These are phyloP conservation scores for Aristolochia fimbriata DNA, from an alignment of 164 flowering plant genomes.

Conservation along the genomic window DNA sequence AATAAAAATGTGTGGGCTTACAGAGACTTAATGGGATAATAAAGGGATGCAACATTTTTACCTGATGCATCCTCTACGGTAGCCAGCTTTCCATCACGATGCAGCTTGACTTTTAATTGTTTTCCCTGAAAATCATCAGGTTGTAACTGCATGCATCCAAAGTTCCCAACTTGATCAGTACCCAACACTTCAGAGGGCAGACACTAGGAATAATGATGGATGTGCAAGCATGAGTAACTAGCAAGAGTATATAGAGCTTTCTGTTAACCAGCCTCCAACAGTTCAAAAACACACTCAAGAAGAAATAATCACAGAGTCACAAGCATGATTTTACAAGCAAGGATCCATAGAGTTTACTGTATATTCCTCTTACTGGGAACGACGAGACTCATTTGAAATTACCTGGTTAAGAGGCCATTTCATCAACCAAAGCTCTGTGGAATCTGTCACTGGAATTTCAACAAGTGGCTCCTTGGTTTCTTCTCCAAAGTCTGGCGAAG, in stretches of 20 bases:
- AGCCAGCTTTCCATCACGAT: constrained; percentile 41
- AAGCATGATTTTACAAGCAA: background rate
- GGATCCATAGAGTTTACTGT: background rate
- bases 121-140: constrained; percentile 48
- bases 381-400: background rate
- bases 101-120: constrained; percentile 44
- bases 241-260: background rate
- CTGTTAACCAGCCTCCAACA: background rate
- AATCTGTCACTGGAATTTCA: constrained; percentile 23
- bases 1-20: no score
- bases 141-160: constrained; percentile 10
- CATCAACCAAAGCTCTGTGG: constrained; percentile 46
- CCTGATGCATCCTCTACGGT: constrained; percentile 53
- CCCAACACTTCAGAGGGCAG: background rate
- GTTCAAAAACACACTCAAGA: background rate
- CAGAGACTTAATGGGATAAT: no score
- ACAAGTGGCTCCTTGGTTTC: constrained; percentile 26
- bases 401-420: constrained; percentile 38
- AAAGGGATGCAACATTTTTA: constrained; percentile 7
- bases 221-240: no score
- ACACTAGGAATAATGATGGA: no score
- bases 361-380: background rate
- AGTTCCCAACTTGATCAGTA: background rate
- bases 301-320: background rate
- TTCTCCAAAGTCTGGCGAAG: constrained; percentile 26